Conservation (phyloP, 129 eudicot genomes). For the Sambucus nigra region DNA sequence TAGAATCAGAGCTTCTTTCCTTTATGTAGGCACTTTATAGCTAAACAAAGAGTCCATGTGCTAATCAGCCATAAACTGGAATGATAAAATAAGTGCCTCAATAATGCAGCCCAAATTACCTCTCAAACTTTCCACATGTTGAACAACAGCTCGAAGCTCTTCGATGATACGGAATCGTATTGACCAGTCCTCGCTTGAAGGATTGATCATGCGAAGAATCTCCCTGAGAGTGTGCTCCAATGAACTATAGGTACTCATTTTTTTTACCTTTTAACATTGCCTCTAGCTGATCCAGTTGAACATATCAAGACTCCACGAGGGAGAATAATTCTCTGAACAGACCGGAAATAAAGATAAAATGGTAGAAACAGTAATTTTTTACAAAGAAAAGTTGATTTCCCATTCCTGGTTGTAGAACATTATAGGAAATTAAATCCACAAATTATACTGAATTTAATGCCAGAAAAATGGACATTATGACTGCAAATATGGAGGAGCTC, state of each 20-base stretch:
- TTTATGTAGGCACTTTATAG: no score
- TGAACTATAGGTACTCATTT: constrained; percentile 41
- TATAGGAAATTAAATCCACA: background rate
- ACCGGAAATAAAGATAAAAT: constrained; percentile 5
- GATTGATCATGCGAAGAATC: constrained; percentile 55
- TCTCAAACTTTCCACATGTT: constrained; percentile 55
- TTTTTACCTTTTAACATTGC: constrained; percentile 7
- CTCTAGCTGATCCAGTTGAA: constrained; percentile 12
- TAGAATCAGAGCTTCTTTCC: no score
- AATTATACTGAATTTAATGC: no score
- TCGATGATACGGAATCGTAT: constrained; percentile 42
- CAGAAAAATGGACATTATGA: no score
- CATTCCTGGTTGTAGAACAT: background rate
- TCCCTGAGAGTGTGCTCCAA: constrained; percentile 45
- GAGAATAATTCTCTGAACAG: constrained; percentile 10
- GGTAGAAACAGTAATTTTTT: background rate
- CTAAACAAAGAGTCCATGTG: no score
- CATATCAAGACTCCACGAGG: constrained; percentile 6
- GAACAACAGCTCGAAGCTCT: constrained; percentile 47
- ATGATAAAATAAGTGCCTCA: background rate
- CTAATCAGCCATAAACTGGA: background rate
- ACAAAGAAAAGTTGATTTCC: background rate
- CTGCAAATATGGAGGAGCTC: no score
- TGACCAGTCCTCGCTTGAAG: constrained; percentile 58
- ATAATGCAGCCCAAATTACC: constrained; percentile 31